A percentile compares a stretch with the other conserved stretches of the same genome.
These are phyloP conservation scores for Cucurbitaria berberidis DNA, from an alignment of 2,329 filamentous ascomycete species.

Conservation along the genomic window DNA sequence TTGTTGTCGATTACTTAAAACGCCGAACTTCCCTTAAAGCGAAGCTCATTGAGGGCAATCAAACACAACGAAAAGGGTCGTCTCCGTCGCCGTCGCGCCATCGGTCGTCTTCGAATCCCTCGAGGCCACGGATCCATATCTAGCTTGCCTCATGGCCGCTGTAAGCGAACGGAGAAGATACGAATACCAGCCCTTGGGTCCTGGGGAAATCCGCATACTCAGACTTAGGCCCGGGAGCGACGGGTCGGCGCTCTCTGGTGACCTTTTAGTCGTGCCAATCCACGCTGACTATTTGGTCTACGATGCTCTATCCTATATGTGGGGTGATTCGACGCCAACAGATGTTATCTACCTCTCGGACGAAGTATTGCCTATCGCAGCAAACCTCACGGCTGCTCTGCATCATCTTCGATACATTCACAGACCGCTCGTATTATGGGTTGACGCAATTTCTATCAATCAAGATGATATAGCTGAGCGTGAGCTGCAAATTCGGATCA, in stretches of 20 bases:
- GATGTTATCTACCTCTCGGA: neutral
- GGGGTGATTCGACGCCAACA: slow-evolving; percentile 3
- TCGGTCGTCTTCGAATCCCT: no score
- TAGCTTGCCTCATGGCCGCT: neutral
- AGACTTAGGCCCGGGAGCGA: neutral
- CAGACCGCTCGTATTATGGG: slow-evolving; percentile 1
- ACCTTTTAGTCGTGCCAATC: neutral
- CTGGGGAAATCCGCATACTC: slow-evolving; percentile 1
- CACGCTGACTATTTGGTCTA: neutral
- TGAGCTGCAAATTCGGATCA: slow-evolving; percentile 6
- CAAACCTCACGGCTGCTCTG: slow-evolving; percentile 5
- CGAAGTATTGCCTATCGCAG: neutral
- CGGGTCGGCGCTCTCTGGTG: neutral
- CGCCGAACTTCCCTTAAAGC: no score
- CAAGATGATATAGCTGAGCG: slow-evolving; percentile 4
- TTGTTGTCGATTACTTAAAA: neutral
- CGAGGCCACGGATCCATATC: no score
- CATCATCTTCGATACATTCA: slow-evolving; percentile 1
- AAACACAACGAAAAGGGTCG: no score
- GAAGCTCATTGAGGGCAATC: no score
- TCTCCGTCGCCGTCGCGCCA: no score
- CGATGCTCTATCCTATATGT: slow-evolving; percentile 12
- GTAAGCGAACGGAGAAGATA: neutral
- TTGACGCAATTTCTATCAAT: slow-evolving; percentile 11
- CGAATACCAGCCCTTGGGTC: neutral